Percentiles rank a stretch among this genome's conserved stretches.
These are phyloP conservation scores for Gynandropsis gynandra DNA, from an alignment of 345 rosid genomes.

Conservation along the genomic window DNA sequence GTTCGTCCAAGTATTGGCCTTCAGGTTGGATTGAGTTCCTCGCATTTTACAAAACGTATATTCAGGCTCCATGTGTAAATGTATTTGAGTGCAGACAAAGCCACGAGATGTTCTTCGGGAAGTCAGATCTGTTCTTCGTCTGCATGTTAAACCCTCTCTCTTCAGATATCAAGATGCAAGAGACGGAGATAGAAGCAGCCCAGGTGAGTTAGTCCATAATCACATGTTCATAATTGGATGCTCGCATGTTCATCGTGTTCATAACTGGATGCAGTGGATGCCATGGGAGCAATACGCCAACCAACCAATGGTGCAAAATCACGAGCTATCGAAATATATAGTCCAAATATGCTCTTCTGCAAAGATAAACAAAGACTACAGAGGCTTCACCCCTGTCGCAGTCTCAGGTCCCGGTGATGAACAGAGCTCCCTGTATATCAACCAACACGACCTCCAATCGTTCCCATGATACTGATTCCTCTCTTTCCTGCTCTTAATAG, in stretches of 20 bases:
- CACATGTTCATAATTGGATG: not conserved
- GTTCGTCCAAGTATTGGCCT: conserved; percentile 66
- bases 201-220: conserved; percentile 31
- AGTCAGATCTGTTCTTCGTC: conserved; percentile 72
- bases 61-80: too few relatives aligned
- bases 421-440: conserved; percentile 28
- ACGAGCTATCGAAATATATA: conserved; percentile 30
- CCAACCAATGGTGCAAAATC: conserved; percentile 28
- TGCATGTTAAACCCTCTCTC: conserved; percentile 76
- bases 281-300: conserved; percentile 38
- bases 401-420: conserved; percentile 24
- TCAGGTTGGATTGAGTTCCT: conserved; percentile 39
- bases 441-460: conserved; percentile 25
- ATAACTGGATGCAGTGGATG: conserved; percentile 58
- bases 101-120: conserved; percentile 63
- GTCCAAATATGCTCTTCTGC: conserved; percentile 30
- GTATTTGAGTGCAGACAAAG: conserved; percentile 41
- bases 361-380: conserved; percentile 24
- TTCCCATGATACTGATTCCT: too few relatives aligned
- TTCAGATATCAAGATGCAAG: conserved; percentile 54
- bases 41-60: too few relatives aligned
- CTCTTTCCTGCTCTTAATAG: too few relatives aligned
- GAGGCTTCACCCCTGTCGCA: conserved; percentile 30
- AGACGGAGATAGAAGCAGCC: conserved; percentile 69
- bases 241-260: not conserved